Base-by-base conservation (phyloP, 2,329 filamentous ascomycete species). In the Penicillium olsonii region DNA sequence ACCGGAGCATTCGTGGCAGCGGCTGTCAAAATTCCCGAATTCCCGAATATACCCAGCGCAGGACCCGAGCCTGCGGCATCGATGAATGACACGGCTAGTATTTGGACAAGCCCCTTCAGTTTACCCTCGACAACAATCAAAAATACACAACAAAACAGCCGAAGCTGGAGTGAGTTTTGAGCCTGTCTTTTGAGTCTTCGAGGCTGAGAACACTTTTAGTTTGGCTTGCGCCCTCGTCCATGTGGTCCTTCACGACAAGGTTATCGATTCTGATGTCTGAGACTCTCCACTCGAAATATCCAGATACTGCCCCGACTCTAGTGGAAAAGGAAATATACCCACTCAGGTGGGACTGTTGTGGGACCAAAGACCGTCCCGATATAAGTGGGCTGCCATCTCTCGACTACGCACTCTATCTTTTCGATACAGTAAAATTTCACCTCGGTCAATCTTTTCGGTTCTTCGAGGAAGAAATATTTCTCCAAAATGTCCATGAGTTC, bases 151-250 rank as follows among this genome's bases (percentile, higher is more conserved):
- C 49, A 52, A 15, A 50, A 50, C 3, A 60, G 55, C 14, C 50
- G 51, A 2, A 65, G 62, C 11, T 74, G 71, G 71, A 71, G 71
- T 74, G 45, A 46, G 68, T 64, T 4, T 15, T 17, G 66, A 64
- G 66, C 17, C 66, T 61, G 22, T 29, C 4, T 11, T 12, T 29
- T 14, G 10, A 11, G 10, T 29, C 12, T 14, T 14, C 7, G 12
- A 29, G 22, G 10, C 27, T 29, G 12, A 29, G 12, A 4, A 29
- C 12, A 11, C 27, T 7, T 29, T 18, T 9, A 57, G 60, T 59
- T 37, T 63, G 60, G 60, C 42, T 63, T 11, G 58, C 61, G 1
- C 60, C 60, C 0, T 52, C 58, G 2, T 64, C 61, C 2, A 34
- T 54, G 12, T 64, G 61, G 60, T 64, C 60, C 11, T 56, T 64